Evolutionary conservation across 2,329 filamentous ascomycete genomes (phyloP).

Genomic region (Fusarium nurragi): DNA sequence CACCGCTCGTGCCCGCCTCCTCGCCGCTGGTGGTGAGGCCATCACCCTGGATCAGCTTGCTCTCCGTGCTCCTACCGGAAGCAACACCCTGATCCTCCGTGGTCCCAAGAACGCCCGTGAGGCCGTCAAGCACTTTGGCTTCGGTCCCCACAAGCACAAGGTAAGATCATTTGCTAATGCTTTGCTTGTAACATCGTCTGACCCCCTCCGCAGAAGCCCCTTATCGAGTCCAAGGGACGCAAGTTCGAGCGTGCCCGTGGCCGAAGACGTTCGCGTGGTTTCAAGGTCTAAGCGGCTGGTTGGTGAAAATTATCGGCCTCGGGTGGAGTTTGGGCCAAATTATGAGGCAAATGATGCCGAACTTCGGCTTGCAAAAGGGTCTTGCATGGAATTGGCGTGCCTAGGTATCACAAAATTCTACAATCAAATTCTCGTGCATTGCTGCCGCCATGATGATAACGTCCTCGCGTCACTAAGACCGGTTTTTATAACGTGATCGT

Average conservation of each 20-base stretch:
- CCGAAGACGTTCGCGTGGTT: conserved; percentile 96
- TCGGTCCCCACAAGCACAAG: conserved; percentile 98
- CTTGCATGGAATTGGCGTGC: conserved; percentile 58
- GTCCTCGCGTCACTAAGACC: neutral
- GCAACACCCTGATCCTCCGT: conserved; percentile 96
- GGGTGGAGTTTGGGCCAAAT: conserved; percentile 43
- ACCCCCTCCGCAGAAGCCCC: conserved; percentile 77
- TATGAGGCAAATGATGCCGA: conserved; percentile 45
- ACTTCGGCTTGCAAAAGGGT: conserved; percentile 49
- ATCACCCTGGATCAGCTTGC: conserved; percentile 98
- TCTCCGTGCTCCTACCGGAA: conserved; percentile 91
- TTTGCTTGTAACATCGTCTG: conserved; percentile 37
- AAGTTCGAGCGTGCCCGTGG: conserved; percentile 99
- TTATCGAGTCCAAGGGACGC: conserved; percentile 97
- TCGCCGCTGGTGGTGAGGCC: conserved; percentile 92
- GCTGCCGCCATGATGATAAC: conserved; percentile 42
- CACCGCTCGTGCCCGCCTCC: conserved; percentile 91
- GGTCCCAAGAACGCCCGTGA: conserved; percentile 98
- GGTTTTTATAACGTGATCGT: neutral
- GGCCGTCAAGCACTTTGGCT: conserved; percentile 98
- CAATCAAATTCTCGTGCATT: conserved; percentile 46
- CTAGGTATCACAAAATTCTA: conserved; percentile 57
- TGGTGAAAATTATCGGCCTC: conserved; percentile 42
- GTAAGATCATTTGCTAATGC: conserved; percentile 56
- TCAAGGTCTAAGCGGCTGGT: conserved; percentile 89